Evolutionary conservation across 2,329 filamentous ascomycete genomes (phyloP).

Genomic region (Colletotrichum sp.): DNA sequence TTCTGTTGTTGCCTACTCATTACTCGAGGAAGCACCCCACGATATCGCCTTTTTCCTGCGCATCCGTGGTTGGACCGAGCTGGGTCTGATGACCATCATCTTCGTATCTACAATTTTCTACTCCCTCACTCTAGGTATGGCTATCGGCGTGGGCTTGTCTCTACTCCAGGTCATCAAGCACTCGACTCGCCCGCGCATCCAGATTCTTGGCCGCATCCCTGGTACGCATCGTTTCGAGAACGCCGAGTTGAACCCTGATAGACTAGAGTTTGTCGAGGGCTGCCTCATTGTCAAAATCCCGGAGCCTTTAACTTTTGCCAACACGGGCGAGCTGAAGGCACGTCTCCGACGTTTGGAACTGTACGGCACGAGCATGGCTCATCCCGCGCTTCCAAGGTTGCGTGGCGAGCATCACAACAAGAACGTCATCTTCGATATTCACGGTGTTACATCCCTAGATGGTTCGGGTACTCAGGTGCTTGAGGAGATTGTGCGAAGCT

Average conservation of each 20-base stretch:
- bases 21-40: conserved; percentile 94
- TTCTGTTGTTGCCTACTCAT: conserved; percentile 89
- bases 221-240: conserved; percentile 87
- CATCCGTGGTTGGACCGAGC: conserved; percentile 85
- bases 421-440: conserved; percentile 96
- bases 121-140: conserved; percentile 91
- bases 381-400: conserved; percentile 85
- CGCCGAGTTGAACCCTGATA: conserved; percentile 74
- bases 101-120: conserved; percentile 94
- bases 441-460: conserved; percentile 94
- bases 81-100: conserved; percentile 87
- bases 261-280: conserved; percentile 87
- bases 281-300: conserved; percentile 97
- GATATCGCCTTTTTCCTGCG: conserved; percentile 89
- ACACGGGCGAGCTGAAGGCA: conserved; percentile 90
- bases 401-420: conserved; percentile 81
- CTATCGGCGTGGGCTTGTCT: conserved; percentile 89
- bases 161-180: conserved; percentile 89
- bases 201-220: conserved; percentile 90
- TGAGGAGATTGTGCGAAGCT: conserved; percentile 83
- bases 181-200: conserved; percentile 89
- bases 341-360: conserved; percentile 83
- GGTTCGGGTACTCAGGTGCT: conserved; percentile 93
- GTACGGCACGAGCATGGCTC: conserved; percentile 84
- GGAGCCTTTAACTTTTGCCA: conserved; percentile 94